A percentile compares a stretch with the other conserved stretches of the same genome.
Conservation (phyloP, 768 basidiomycete genomes). For the Astraeus odoratus region DNA sequence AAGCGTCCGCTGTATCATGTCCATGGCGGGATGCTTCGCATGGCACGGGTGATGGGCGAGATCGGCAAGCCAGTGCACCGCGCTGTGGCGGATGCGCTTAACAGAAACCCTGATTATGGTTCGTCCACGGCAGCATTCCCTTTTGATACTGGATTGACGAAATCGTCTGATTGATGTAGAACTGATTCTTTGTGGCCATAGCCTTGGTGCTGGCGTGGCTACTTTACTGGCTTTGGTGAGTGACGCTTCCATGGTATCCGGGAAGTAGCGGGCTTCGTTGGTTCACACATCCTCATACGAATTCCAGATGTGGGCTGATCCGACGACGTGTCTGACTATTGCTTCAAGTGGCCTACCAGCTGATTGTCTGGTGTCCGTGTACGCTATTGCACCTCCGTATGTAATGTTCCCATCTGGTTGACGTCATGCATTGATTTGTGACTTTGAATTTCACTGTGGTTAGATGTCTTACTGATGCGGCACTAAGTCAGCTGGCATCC, state of each 20-base stretch:
- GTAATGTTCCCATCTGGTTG: conserved; percentile 18
- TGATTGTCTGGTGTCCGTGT: conserved; percentile 61
- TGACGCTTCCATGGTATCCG: not conserved
- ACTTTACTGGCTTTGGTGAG: conserved; percentile 65
- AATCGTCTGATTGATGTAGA: conserved; percentile 31
- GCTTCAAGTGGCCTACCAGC: conserved; percentile 64
- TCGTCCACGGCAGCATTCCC: conserved; percentile 19
- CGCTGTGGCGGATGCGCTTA: conserved; percentile 64
- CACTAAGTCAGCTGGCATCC: conserved; percentile 51
- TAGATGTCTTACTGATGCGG: conserved; percentile 58
- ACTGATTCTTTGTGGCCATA: conserved; percentile 75
- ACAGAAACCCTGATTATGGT: conserved; percentile 69
- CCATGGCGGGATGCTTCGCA: conserved; percentile 74
- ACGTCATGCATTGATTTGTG: not conserved
- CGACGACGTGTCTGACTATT: conserved; percentile 63
- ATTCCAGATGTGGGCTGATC: conserved; percentile 78
- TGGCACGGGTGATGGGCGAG: conserved; percentile 75
- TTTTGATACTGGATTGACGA: not conserved
- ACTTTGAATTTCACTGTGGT: not conserved
- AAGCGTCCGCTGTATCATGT: conserved; percentile 46
- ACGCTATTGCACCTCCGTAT: conserved; percentile 76
- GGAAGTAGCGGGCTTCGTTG: not conserved
- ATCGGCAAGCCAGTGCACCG: conserved; percentile 70
- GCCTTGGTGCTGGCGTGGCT: conserved; percentile 78
- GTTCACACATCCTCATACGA: conserved; percentile 1